phyloP scores from a whole-genome alignment of 2,329 filamentous ascomycete genomes.

The Rhynchosporium graminicola region DNA sequence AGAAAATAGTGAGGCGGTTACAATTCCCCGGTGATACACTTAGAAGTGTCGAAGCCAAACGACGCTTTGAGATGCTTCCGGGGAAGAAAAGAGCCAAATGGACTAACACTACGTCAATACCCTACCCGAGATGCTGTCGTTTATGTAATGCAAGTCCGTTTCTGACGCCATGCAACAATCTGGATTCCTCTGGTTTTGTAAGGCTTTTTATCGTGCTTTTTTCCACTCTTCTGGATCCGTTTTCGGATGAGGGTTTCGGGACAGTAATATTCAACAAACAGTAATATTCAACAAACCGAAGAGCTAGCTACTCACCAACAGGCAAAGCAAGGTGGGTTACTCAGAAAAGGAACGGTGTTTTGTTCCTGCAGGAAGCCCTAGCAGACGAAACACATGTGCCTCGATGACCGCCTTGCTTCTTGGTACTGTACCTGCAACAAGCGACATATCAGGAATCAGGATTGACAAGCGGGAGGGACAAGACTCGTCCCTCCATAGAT shows the following conservation, averaged over 20 bases:
- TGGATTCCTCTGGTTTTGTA: background rate
- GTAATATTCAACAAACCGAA: background rate
- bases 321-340: background rate
- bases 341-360: conserved; percentile 11
- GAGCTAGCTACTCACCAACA: background rate
- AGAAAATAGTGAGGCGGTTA: background rate
- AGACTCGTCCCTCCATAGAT: conserved; percentile 13
- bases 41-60: background rate
- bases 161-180: conserved; percentile 7
- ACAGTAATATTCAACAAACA: background rate
- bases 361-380: conserved; percentile 33
- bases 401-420: conserved; percentile 3
- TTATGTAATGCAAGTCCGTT: conserved; percentile 11
- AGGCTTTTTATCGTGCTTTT: conserved; percentile 1
- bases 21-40: background rate
- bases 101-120: background rate
- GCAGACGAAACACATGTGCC: conserved; percentile 21
- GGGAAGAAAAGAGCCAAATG: background rate
- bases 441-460: conserved; percentile 17
- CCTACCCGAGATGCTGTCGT: background rate
- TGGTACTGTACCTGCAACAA: conserved; percentile 18
- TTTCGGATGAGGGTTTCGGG: conserved; percentile 1
- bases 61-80: background rate
- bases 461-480: conserved; percentile 13
- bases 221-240: conserved; percentile 3